phyloP scores from a whole-genome alignment of 345 rosid species.

The Orychophragmus violaceus region DNA sequence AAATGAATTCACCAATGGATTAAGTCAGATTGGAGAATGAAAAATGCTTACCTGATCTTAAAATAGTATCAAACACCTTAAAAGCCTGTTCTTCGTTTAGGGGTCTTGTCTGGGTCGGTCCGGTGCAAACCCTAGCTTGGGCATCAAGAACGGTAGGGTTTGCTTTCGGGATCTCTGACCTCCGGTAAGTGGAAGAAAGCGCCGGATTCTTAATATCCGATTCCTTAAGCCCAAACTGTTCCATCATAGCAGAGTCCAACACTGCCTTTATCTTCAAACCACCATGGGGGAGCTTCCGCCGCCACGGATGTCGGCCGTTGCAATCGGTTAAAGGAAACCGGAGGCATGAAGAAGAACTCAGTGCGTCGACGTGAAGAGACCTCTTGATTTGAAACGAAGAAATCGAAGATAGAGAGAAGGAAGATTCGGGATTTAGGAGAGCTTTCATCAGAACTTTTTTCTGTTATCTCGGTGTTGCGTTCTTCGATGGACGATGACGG shows the following conservation, averaged over 20 bases:
- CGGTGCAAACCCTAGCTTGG: constrained; percentile 95
- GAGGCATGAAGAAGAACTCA: constrained; percentile 10
- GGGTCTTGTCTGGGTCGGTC: constrained; percentile 84
- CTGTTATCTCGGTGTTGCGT: background rate
- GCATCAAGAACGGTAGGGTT: constrained; percentile 88
- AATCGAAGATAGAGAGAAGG: constrained; percentile 28
- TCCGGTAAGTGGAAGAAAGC: constrained; percentile 66
- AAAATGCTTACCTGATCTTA: constrained; percentile 64
- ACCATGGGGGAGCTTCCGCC: constrained; percentile 18
- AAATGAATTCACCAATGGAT: background rate
- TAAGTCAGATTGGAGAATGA: background rate
- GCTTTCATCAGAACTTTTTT: constrained; percentile 45
- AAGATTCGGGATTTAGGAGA: constrained; percentile 38
- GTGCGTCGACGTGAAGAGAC: constrained; percentile 8
- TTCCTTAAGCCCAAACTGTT: constrained; percentile 55
- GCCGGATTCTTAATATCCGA: constrained; percentile 62
- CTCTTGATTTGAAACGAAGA: constrained; percentile 27
- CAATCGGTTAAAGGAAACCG: constrained; percentile 24
- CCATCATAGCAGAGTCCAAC: constrained; percentile 46
- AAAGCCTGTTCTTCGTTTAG: constrained; percentile 69
- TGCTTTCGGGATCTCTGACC: constrained; percentile 53
- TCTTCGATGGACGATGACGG: background rate
- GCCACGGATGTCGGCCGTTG: constrained; percentile 12
- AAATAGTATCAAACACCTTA: constrained; percentile 64
- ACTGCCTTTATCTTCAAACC: constrained; percentile 32